Conservation (phyloP, 1,284 basidiomycete genomes). For the Fistulina hepatica region DNA sequence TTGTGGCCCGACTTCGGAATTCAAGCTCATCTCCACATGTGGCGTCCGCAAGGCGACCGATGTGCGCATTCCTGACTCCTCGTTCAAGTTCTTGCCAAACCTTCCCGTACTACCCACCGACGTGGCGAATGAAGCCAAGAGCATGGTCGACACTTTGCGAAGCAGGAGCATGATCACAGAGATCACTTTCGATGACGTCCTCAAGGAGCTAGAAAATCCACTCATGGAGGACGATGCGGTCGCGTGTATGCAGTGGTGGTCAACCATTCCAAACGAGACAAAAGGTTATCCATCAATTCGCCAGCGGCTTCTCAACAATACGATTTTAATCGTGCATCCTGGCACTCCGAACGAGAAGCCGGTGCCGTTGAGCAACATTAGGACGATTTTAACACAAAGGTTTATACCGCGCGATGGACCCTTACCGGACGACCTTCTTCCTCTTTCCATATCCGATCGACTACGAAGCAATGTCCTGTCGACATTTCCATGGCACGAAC, state of each 20-base stretch:
- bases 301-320: slow-evolving; percentile 57
- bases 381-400: no score
- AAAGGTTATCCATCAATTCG: slow-evolving; percentile 38
- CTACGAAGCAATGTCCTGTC: no score
- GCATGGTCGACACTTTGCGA: slow-evolving; percentile 59
- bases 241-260: slow-evolving; percentile 88
- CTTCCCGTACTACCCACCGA: slow-evolving; percentile 68
- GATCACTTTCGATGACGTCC: slow-evolving; percentile 81
- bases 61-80: slow-evolving; percentile 71
- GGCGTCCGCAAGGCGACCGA: slow-evolving; percentile 66
- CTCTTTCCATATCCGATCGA: no score
- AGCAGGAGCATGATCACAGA: slow-evolving; percentile 64
- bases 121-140: slow-evolving; percentile 51
- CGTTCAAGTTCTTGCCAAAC: slow-evolving; percentile 74
- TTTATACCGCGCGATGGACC: slow-evolving; percentile 66
- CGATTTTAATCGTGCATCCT: slow-evolving; percentile 37
- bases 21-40: slow-evolving; percentile 73
- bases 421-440: slow-evolving; percentile 76
- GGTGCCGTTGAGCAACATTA: slow-evolving; percentile 59
- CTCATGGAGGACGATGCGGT: slow-evolving; percentile 69
- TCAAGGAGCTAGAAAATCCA: slow-evolving; percentile 69
- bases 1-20: slow-evolving; percentile 36
- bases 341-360: slow-evolving; percentile 38
- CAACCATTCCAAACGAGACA: slow-evolving; percentile 43
- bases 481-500: slow-evolving; percentile 75